These are phyloP conservation scores for Coprinellus micaceus DNA, from an alignment of 768 basidiomycete species.

Conservation along the genomic window DNA sequence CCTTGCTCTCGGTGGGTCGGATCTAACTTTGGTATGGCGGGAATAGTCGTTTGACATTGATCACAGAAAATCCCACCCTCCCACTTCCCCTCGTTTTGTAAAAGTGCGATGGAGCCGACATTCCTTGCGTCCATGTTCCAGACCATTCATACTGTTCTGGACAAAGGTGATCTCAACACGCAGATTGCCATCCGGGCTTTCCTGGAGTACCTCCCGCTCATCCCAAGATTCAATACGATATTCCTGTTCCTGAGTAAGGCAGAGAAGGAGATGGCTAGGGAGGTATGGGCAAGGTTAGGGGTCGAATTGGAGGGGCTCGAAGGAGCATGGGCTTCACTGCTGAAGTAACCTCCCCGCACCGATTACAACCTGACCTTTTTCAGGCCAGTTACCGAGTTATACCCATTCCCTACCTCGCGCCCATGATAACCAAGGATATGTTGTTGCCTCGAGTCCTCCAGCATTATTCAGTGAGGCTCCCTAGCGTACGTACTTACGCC, in stretches of 20 bases:
- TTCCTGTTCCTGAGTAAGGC: conserved; percentile 54
- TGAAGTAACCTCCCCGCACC: background rate
- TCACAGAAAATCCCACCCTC: conserved; percentile 53
- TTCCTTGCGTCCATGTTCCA: conserved; percentile 56
- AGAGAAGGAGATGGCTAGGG: conserved; percentile 49
- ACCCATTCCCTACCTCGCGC: too few relatives aligned
- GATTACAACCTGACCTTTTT: too few relatives aligned
- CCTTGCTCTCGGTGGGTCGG: conserved; percentile 51
- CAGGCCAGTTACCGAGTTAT: too few relatives aligned
- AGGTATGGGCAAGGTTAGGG: conserved; percentile 43
- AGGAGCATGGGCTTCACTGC: background rate
- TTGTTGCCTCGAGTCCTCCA: too few relatives aligned
- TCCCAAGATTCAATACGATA: conserved; percentile 63
- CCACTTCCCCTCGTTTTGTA: conserved; percentile 58
- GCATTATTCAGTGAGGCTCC: too few relatives aligned
- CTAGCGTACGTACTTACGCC: too few relatives aligned
- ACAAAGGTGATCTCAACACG: conserved; percentile 14
- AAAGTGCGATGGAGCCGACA: conserved; percentile 65
- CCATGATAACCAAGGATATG: too few relatives aligned
- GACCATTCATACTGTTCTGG: conserved; percentile 38
- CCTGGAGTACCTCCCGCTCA: conserved; percentile 47
- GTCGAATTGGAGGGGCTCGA: conserved; percentile 18
- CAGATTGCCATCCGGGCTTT: conserved; percentile 37
- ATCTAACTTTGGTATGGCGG: too few relatives aligned
- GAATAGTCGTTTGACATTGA: too few relatives aligned